These are phyloP conservation scores for Neurospora crassa DNA, from an alignment of 2,329 filamentous ascomycete species.

Conservation along the genomic window DNA sequence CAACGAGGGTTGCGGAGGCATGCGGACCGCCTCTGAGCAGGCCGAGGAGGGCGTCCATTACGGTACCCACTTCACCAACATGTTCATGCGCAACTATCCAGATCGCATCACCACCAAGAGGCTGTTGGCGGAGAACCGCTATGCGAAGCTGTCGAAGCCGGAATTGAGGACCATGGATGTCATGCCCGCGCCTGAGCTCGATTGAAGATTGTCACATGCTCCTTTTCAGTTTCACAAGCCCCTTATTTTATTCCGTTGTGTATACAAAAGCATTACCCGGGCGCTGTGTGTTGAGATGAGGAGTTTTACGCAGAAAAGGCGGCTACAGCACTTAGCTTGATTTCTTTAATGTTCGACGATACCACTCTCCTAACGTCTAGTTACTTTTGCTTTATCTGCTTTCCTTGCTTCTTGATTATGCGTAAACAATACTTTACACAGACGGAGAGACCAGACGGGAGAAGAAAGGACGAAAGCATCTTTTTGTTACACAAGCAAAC, in stretches of 20 bases:
- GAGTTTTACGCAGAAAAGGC: not conserved
- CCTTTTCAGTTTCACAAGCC: not conserved
- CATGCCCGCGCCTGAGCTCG: not conserved
- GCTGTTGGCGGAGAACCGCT: constrained; percentile 25
- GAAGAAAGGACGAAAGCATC: not conserved
- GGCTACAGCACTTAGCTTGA: not conserved
- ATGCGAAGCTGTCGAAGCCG: constrained; percentile 16
- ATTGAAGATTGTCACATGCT: not conserved
- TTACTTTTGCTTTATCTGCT: not conserved
- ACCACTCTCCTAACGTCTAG: not conserved
- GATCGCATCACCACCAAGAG: constrained; percentile 33
- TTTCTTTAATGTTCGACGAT: not conserved
- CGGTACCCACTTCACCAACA: constrained; percentile 42
- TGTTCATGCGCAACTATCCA: constrained; percentile 40
- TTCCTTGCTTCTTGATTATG: not conserved
- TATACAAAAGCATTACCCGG: not conserved
- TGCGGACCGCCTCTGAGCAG: constrained; percentile 17
- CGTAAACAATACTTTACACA: not conserved
- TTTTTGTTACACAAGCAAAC: not conserved
- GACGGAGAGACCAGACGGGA: not conserved
- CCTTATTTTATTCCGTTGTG: not conserved
- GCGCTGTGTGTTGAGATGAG: not conserved
- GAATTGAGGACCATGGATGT: constrained; percentile 21
- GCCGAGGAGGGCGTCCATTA: constrained; percentile 34
- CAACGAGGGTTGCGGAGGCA: constrained; percentile 24